Base-by-base conservation (phyloP, 169 alveolate species). In the Cryptosporidium ryanae region DNA sequence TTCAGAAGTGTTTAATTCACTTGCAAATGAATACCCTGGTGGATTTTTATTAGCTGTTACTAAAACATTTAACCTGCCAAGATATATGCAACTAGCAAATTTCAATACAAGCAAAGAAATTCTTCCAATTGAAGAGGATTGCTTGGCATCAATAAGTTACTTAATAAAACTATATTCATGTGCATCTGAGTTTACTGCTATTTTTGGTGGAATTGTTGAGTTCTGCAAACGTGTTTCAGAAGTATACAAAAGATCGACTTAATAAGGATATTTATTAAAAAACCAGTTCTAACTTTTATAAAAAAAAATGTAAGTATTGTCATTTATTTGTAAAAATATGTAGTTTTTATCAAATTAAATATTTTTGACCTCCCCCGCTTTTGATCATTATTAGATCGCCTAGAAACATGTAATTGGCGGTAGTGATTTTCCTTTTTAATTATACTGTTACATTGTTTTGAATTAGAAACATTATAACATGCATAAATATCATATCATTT, bases 21-120 rank as follows among this genome's bases (percentile, higher is more conserved):
- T 59, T 21, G 70, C 87, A 17, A 59, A 21, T 15, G n/a, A 59
- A 43, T 76, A 57, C 59, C 70, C 76, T 1, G 87, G 87, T 6
- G 87, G 87, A 8, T 55, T 34, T 61, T 54, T 46, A 23, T 7
- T 10, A n/a, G 68, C 50, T 10, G 38, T 76, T 21, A 34, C 76
- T 10, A 23, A 76, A 43, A 61, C 71, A 59, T 76, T 76, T 18
- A 38, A 31, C 27, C 52, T 76, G 12, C 87, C 87, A 0, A 76
- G 59, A 17, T 76, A 76, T 18, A 76, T 76, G 87, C 87, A 76
- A 25, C 49, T 76, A 34, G 87, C 76, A 7, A 48, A 76, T 25
- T 76, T 76, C 27, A 61, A 76, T 34, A 76, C 64, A 32, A 61
- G 71, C 43, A 48, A 76, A n/a, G 64, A 59, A 5, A 32, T 59